Evolutionary conservation across 169 alveolate species (phyloP).

Genomic region (Eimeria falciformis): DNA sequence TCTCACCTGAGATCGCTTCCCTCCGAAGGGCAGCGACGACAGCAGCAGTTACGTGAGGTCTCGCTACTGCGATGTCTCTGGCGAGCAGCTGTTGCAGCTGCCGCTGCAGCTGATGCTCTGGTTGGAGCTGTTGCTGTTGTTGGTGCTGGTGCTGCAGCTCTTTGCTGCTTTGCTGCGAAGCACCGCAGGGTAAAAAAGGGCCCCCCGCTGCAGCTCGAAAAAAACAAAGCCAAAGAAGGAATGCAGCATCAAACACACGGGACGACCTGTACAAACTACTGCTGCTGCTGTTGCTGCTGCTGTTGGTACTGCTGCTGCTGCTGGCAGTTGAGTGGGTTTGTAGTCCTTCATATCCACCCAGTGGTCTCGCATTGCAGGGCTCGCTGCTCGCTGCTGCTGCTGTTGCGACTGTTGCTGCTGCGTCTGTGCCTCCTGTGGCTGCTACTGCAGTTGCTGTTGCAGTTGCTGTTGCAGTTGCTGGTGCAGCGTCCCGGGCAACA

Average conservation of each 20-base stretch:
- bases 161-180: background rate
- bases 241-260: background rate
- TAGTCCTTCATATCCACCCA: background rate
- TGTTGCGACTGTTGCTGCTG: background rate
- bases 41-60: background rate
- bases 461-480: background rate
- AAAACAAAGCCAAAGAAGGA: background rate
- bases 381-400: background rate
- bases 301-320: background rate
- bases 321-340: background rate
- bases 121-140: background rate
- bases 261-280: background rate
- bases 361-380: background rate
- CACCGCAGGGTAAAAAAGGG: background rate
- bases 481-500: background rate
- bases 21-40: background rate
- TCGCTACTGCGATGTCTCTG: background rate
- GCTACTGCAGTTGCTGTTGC: background rate
- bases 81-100: background rate
- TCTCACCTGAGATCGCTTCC: background rate
- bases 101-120: background rate
- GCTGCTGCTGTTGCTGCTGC: background rate
- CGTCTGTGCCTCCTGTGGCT: constrained; percentile 6
- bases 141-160: constrained; percentile 5
- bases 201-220: background rate